Percentiles rank a stretch among this genome's conserved stretches.
Conservation (phyloP, 176 grass and related monocot species). For the Ananas comosus region DNA sequence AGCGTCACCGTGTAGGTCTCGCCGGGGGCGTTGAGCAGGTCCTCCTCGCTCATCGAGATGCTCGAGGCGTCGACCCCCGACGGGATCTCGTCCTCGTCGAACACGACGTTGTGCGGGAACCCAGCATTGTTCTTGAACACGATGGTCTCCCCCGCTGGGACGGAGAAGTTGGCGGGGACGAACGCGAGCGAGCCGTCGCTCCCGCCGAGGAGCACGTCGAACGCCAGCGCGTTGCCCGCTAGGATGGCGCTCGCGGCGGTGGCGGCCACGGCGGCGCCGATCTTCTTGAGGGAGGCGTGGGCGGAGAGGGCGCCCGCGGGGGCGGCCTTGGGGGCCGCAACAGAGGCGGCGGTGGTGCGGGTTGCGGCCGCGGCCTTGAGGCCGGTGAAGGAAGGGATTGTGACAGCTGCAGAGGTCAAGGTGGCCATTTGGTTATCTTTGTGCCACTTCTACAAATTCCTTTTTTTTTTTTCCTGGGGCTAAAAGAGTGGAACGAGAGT, state of each 20-base stretch:
- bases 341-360: constrained; percentile 2
- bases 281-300: constrained; percentile 51
- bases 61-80: constrained; percentile 44
- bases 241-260: constrained; percentile 54
- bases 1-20: constrained; percentile 67
- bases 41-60: constrained; percentile 64
- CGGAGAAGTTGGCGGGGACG: constrained; percentile 55
- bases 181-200: constrained; percentile 54
- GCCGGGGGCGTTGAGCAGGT: constrained; percentile 54
- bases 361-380: constrained; percentile 29
- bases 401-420: constrained; percentile 50
- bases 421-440: constrained; percentile 37
- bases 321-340: not conserved
- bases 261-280: constrained; percentile 37
- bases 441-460: too few species aligned
- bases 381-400: constrained; percentile 21
- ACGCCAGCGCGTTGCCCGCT: constrained; percentile 47
- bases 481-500: not conserved
- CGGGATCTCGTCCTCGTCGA: constrained; percentile 86
- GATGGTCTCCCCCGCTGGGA: constrained; percentile 69
- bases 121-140: constrained; percentile 95
- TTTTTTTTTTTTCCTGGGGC: not conserved
- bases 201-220: constrained; percentile 58
- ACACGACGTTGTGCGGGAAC: constrained; percentile 87
- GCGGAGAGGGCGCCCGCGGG: not conserved